Conservation (phyloP, 2,329 filamentous ascomycete species). For the Fusarium pseudoanthophilum region DNA sequence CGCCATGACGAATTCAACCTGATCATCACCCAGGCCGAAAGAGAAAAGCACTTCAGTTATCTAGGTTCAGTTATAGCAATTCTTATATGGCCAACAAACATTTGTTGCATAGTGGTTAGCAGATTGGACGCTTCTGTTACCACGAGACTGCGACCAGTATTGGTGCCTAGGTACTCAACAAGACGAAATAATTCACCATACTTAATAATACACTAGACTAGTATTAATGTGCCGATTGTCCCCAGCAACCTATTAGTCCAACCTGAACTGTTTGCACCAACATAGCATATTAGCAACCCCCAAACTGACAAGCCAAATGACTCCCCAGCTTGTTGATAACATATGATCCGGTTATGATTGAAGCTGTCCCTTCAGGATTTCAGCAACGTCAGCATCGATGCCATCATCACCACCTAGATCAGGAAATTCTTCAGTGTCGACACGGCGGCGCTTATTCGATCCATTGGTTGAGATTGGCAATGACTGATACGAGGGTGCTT, state of each 20-base stretch:
- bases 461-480: constrained; percentile 62
- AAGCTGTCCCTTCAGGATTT: constrained; percentile 56
- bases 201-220: constrained; percentile 4
- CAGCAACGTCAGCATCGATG: constrained; percentile 67
- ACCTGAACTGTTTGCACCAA: neutral
- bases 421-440: constrained; percentile 64
- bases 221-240: neutral
- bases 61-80: neutral
- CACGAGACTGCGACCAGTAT: neutral
- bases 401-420: constrained; percentile 65
- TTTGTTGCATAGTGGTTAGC: neutral
- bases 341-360: constrained; percentile 17
- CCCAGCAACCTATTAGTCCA: neutral
- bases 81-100: neutral
- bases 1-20: neutral
- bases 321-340: neutral
- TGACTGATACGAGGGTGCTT: constrained; percentile 60
- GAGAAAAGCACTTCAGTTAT: neutral
- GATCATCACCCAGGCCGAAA: neutral
- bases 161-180: neutral
- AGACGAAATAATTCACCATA: neutral
- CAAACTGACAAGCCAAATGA: neutral
- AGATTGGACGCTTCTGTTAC: neutral
- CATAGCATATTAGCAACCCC: neutral
- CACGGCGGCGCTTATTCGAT: constrained; percentile 65